Percentiles rank a stretch among this genome's conserved stretches.
phyloP scores from a whole-genome alignment of 1,284 basidiomycete species.

The Leccinum griseonigrum region DNA sequence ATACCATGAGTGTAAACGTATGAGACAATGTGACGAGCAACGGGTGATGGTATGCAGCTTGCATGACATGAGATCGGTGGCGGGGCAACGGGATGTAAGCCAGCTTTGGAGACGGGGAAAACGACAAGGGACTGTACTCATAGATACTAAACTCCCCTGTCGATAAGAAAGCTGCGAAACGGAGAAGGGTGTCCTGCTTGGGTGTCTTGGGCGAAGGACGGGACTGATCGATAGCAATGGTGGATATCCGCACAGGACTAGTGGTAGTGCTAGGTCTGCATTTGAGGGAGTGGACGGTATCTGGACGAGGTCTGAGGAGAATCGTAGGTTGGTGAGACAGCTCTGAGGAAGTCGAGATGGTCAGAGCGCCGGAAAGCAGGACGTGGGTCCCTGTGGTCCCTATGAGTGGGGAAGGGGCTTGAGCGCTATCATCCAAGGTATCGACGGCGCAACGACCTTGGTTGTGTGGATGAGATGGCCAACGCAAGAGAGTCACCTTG shows the following conservation, averaged over 20 bases:
- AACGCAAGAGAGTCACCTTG: conserved; percentile 12
- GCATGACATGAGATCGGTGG: conserved; percentile 47
- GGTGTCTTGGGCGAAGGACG: conserved; percentile 41
- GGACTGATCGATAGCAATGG: conserved; percentile 69
- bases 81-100: conserved; percentile 47
- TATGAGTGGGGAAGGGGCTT: not conserved
- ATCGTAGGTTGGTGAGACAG: conserved; percentile 28
- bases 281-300: conserved; percentile 17
- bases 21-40: conserved; percentile 68
- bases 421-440: conserved; percentile 7
- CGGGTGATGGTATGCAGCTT: conserved; percentile 74
- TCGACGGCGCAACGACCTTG: conserved; percentile 33
- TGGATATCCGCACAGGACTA: conserved; percentile 44
- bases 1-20: conserved; percentile 64
- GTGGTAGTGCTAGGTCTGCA: conserved; percentile 31
- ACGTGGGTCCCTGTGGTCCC: conserved; percentile 29
- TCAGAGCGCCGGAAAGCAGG: conserved; percentile 42
- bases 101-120: conserved; percentile 41
- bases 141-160: conserved; percentile 65
- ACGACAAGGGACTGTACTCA: conserved; percentile 44
- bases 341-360: conserved; percentile 37
- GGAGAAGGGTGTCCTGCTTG: conserved; percentile 33
- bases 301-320: conserved; percentile 22
- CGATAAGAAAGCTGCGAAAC: conserved; percentile 61
- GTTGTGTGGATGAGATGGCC: conserved; percentile 21